Evolutionary conservation across 1,139 yeast genomes (phyloP), one percentile per base, ranked within the genome.

Genomic region (Meyerozyma smithsonii): DNA sequence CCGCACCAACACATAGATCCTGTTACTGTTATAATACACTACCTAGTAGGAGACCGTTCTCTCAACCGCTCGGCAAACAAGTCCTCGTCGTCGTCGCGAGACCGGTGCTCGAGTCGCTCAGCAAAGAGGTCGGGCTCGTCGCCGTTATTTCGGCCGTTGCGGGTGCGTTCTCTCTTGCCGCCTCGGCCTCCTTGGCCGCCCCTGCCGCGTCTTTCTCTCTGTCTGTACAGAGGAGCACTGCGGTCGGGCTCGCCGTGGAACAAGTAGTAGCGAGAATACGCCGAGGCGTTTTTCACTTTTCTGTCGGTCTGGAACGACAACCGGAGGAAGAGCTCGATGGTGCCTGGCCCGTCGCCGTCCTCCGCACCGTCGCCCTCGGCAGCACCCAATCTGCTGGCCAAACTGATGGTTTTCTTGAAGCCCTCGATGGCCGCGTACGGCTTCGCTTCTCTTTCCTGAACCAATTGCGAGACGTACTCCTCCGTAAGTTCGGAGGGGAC

Each of bases 181-280:
- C 37, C 45, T 39, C 35, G 26, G 32, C 42, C 14, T 39, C 47
- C 15, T n/a, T n/a, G n/a, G n/a, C n/a, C n/a, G n/a, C n/a, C n/a
- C n/a, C n/a, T n/a, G 35, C 42, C 24, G 35, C 45, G 33, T 16
- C 39, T 34, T 5, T 41, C 42, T 28, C 54, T 39, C 15, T 44
- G 42, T 28, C 36, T 43, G 12, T 35, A 28, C n/a, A 46, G 42
- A 8, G 43, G 43, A 16, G 10, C 34, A 6, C 38, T 39, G 41
- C 79, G 64, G 37, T 78, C 79, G 0, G 94, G 94, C 51, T 83
- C 92, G 3, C 94, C 94, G 51, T 84, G 82, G 15, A 82, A 55
- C 44, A 83, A 64, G 58, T 84, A 84, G 56, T 83, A 84, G 33
- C 87, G 60, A 20, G 89, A 81, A 42, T 72, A 74, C 12, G 67